These are phyloP conservation scores for Chaetomium cochliodes DNA, from an alignment of 495 filamentous ascomycete genomes.

Conservation along the genomic window DNA sequence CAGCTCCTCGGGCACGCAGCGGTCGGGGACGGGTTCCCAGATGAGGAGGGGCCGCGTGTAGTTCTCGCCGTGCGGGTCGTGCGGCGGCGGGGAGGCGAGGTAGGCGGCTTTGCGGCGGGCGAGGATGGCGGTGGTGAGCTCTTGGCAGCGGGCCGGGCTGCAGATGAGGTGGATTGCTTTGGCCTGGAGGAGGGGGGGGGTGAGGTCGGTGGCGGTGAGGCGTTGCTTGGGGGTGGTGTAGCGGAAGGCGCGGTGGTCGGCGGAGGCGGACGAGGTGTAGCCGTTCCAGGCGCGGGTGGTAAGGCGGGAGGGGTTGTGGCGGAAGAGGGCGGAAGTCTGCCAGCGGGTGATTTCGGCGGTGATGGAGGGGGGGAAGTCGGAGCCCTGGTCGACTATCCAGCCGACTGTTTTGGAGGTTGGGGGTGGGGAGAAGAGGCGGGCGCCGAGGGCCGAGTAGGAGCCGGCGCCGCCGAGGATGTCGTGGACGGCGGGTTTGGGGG, in stretches of 20 bases:
- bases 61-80: constrained; percentile 1
- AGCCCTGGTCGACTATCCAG: constrained; percentile 88
- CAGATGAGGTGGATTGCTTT: constrained; percentile 87
- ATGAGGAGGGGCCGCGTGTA: constrained; percentile 66
- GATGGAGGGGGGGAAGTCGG: constrained; percentile 74
- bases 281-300: constrained; percentile 93
- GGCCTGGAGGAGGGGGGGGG: constrained; percentile 59
- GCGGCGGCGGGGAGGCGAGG: neutral
- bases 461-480: constrained; percentile 85
- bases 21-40: constrained; percentile 93
- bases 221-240: constrained; percentile 86
- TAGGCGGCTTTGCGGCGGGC: constrained; percentile 35
- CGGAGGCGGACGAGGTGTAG: constrained; percentile 60
- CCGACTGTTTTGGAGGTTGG: constrained; percentile 61
- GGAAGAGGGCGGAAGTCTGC: constrained; percentile 68
- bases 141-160: constrained; percentile 71
- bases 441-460: constrained; percentile 80
- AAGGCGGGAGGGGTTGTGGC: constrained; percentile 62
- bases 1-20: constrained; percentile 74
- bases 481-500: constrained; percentile 58
- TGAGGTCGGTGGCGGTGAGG: constrained; percentile 52
- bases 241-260: constrained; percentile 65
- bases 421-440: constrained; percentile 75
- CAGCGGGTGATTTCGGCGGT: constrained; percentile 63
- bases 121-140: constrained; percentile 64